Evolutionary conservation across 768 basidiomycete genomes (phyloP).

Genomic region (Boletus reticuloceps): DNA sequence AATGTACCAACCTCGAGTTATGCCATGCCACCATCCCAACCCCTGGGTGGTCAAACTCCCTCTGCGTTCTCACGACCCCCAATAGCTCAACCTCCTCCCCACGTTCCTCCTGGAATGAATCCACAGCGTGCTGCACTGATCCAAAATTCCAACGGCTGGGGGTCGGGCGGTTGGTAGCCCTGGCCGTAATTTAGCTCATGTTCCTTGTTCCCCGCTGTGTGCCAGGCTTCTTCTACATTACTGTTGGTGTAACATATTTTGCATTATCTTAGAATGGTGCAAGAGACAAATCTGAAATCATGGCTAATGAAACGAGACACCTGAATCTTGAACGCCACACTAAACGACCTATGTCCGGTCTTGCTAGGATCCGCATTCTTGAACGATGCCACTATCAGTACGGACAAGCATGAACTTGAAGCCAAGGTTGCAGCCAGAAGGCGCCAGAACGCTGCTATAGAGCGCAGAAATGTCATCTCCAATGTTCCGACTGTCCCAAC

Average conservation of each 20-base stretch:
- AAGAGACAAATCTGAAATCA: slow-evolving; percentile 4
- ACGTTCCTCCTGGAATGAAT: slow-evolving; percentile 60
- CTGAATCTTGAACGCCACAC: background rate
- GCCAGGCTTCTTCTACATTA: slow-evolving; percentile 18
- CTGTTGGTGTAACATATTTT: slow-evolving; percentile 28
- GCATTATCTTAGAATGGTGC: slow-evolving; percentile 21
- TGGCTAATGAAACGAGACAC: background rate
- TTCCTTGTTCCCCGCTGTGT: slow-evolving; percentile 17
- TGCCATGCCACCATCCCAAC: slow-evolving; percentile 30
- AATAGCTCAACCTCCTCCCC: slow-evolving; percentile 40
- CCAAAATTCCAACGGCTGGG: slow-evolving; percentile 45
- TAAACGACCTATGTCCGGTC: too few relatives aligned
- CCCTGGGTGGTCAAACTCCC: slow-evolving; percentile 42
- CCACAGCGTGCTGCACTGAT: slow-evolving; percentile 66
- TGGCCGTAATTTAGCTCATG: slow-evolving; percentile 10
- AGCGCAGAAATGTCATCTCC: too few relatives aligned
- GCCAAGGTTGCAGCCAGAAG: background rate
- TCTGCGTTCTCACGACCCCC: slow-evolving; percentile 39
- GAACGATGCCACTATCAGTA: too few relatives aligned
- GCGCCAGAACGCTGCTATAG: background rate
- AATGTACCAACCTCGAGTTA: slow-evolving; percentile 28
- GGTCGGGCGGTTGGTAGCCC: slow-evolving; percentile 32
- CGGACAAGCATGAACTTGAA: too few relatives aligned
- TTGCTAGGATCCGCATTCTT: too few relatives aligned
- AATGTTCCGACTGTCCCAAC: too few relatives aligned